Conservation (phyloP, 2,329 filamentous ascomycete genomes). For the Penicillium polonicum region DNA sequence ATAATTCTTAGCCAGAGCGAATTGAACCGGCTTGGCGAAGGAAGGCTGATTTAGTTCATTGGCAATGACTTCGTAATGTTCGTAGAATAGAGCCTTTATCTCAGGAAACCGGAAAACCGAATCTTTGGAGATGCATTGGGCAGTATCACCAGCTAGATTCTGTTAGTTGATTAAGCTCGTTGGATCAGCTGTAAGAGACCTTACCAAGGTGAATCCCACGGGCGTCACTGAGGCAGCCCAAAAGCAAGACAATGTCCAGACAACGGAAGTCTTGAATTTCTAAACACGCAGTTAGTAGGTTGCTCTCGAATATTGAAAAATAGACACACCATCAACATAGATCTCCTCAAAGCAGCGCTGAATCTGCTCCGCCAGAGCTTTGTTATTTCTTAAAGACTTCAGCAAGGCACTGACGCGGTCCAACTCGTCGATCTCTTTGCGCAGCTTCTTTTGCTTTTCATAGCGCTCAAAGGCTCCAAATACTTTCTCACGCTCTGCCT, state of each 20-base stretch:
- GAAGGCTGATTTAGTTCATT: conserved; percentile 10
- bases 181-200: neutral
- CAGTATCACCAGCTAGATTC: conserved; percentile 32
- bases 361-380: conserved; percentile 2
- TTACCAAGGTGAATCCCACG: conserved; percentile 32
- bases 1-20: conserved; percentile 33
- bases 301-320: neutral
- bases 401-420: conserved; percentile 25
- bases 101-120: conserved; percentile 36
- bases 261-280: conserved; percentile 34
- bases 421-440: conserved; percentile 17
- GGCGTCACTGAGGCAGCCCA: conserved; percentile 26
- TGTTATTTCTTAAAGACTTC: conserved; percentile 13
- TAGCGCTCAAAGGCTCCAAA: conserved; percentile 30
- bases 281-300: conserved; percentile 5
- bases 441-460: conserved; percentile 21
- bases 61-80: conserved; percentile 24
- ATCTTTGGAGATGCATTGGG: conserved; percentile 37
- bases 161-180: neutral
- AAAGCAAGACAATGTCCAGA: conserved; percentile 29
- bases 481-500: conserved; percentile 18
- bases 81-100: conserved; percentile 31
- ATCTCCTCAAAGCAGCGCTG: conserved; percentile 14
- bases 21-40: conserved; percentile 23
- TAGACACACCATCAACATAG: conserved; percentile 13